Evolutionary conservation across 2,329 filamentous ascomycete species (phyloP), one percentile per base, ranked within the genome.

Genomic region (Mycogone perniciosa): DNA sequence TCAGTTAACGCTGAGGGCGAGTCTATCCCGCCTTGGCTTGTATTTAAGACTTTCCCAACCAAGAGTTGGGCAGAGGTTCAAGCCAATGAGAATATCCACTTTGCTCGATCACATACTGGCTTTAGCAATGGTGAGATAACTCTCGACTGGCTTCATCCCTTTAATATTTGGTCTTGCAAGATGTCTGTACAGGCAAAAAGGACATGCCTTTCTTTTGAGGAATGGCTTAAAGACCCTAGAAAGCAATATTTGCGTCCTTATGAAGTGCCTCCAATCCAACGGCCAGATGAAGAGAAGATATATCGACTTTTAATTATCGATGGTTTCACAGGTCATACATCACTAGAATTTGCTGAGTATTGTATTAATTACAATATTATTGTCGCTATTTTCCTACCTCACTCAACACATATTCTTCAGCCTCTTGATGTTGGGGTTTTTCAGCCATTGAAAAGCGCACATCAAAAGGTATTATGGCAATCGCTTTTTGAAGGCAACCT

Each of bases 401-500:
- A 53, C 26, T 46, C 38, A 13, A 53, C n/a, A 33, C 34, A 53
- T 47, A 40, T 50, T 34, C 39, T 50, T 40, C 31, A 53, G 40
- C 46, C 46, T n/a, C 42, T 48, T 31, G 26, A 49, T 50, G 13
- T 50, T 6, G 31, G 30, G 20, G 38, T 50, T 26, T 50, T 50
- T 26, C 45, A 27, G 2, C 11, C n/a, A 10, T 34, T 50, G 2
- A 49, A 49, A 37, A 11, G 43, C n/a, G 9, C 26, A 41, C 26
- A 41, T 26, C 26, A 41, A 8, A 41, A 41, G 27, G 26, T 27
- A 13, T 29, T 41, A 26, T 8, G 26, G 26, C 9, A 41, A 4
- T 13, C 9, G 2, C 9, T 41, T 41, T 41, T 26, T 20, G 6
- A 41, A 4, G 26, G 26, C 5, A 10, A 41, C 6, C 9, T 41